phyloP scores from a whole-genome alignment of 2,329 filamentous ascomycete species.

The Bimuria novae-zelandiae region DNA sequence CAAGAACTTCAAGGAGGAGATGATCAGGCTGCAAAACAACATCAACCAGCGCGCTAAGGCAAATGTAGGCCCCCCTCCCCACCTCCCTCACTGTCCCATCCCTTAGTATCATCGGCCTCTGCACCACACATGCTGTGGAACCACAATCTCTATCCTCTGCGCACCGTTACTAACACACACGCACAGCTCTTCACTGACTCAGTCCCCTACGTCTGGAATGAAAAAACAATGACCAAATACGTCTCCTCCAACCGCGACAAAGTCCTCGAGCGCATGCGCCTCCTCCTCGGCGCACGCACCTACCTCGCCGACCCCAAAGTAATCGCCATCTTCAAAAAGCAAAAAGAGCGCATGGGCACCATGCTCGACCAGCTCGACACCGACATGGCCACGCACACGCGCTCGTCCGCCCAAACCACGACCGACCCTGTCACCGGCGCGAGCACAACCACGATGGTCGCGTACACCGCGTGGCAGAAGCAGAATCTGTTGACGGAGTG shows the following conservation, averaged over 20 bases:
- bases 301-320: conserved; percentile 8
- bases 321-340: conserved; percentile 5
- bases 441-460: neutral
- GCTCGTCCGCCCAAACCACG: neutral
- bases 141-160: too few relatives aligned
- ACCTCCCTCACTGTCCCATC: neutral
- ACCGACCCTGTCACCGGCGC: neutral
- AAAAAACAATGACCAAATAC: neutral
- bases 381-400: conserved; percentile 1
- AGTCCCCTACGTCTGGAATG: neutral
- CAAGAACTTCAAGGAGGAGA: conserved; percentile 1
- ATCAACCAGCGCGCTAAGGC: conserved; percentile 6
- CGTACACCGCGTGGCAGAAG: conserved; percentile 6
- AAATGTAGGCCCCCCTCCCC: neutral
- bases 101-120: too few relatives aligned
- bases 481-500: conserved; percentile 5
- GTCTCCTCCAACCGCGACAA: neutral
- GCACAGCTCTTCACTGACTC: neutral
- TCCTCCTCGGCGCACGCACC: conserved; percentile 9
- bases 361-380: conserved; percentile 12
- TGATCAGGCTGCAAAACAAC: conserved; percentile 2
- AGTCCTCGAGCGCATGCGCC: conserved; percentile 5
- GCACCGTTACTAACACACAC: neutral
- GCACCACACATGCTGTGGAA: too few relatives aligned
- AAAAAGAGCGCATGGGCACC: conserved; percentile 13